A percentile compares a stretch with the other conserved stretches of the same genome.
phyloP scores from a whole-genome alignment of 148 eudicot species.

The Selenicereus undatus region DNA sequence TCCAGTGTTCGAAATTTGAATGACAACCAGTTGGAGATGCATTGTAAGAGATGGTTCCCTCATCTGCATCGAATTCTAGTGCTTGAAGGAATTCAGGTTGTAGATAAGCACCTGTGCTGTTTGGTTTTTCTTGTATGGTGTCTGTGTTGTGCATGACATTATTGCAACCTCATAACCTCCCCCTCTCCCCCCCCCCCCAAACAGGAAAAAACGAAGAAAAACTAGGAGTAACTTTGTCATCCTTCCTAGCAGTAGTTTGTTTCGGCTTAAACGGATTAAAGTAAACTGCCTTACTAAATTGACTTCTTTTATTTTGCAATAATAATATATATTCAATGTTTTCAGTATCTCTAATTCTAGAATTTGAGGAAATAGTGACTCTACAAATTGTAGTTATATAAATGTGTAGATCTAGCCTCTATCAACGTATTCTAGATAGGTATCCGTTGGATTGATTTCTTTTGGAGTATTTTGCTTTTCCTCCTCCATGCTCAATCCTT shows the following conservation, averaged over 20 bases:
- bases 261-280: not conserved
- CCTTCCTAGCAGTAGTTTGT: not conserved
- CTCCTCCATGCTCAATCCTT: too few species aligned
- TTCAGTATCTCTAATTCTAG: not conserved
- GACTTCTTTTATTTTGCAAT: not conserved
- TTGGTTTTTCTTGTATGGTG: not conserved
- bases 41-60: constrained; percentile 51
- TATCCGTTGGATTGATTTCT: too few species aligned
- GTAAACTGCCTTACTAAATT: not conserved
- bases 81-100: constrained; percentile 94
- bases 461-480: too few species aligned
- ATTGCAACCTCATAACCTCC: not conserved
- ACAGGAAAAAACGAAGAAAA: too few species aligned
- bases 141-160: constrained; percentile 2
- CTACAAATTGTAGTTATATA: not conserved
- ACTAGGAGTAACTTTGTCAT: not conserved
- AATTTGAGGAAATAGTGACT: not conserved
- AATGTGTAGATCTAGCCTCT: not conserved
- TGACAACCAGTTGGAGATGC: constrained; percentile 31
- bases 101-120: constrained; percentile 8
- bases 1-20: constrained; percentile 46
- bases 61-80: constrained; percentile 63
- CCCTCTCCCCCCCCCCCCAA: not conserved
- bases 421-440: not conserved
- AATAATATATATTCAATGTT: not conserved